These are phyloP conservation scores for Penicillium sp. DNA, from an alignment of 2,329 filamentous ascomycete species.

Conservation along the genomic window DNA sequence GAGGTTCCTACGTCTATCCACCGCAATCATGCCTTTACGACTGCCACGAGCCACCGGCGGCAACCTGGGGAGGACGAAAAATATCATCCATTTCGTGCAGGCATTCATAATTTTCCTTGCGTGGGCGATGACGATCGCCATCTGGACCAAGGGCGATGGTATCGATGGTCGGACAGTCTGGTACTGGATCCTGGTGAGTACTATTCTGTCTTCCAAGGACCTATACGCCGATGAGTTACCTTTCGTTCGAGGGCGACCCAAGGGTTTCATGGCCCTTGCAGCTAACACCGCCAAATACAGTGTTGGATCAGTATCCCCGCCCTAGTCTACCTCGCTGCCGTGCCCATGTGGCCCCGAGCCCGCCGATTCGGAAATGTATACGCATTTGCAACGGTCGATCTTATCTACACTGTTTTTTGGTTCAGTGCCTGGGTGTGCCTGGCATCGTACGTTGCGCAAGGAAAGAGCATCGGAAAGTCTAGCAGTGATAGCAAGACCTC, in stretches of 20 bases:
- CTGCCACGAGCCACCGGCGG: constrained; percentile 37
- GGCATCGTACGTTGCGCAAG: constrained; percentile 58
- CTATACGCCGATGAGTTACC: background rate
- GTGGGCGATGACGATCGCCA: constrained; percentile 59
- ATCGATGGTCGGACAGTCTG: constrained; percentile 59
- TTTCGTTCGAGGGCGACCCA: background rate
- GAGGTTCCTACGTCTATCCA: background rate
- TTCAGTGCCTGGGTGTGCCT: constrained; percentile 60
- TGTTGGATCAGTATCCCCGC: constrained; percentile 62
- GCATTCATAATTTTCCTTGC: constrained; percentile 60
- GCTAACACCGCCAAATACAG: constrained; percentile 37
- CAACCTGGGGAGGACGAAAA: constrained; percentile 59
- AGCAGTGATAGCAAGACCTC: constrained; percentile 24
- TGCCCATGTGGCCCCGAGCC: constrained; percentile 63
- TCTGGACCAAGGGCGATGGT: constrained; percentile 57
- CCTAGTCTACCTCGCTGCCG: constrained; percentile 61
- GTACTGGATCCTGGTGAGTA: constrained; percentile 60
- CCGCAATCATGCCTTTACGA: constrained; percentile 29
- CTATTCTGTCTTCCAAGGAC: background rate
- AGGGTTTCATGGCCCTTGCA: constrained; percentile 4
- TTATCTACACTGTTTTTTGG: constrained; percentile 59
- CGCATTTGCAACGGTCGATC: constrained; percentile 59
- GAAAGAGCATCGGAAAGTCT: constrained; percentile 52
- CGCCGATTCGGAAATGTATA: constrained; percentile 62
- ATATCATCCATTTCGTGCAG: constrained; percentile 57